Percentiles rank a stretch among this genome's conserved stretches.
These are phyloP conservation scores for Diplosphaera chodatii DNA, from an alignment of 139 green algal genomes.

Conservation along the genomic window DNA sequence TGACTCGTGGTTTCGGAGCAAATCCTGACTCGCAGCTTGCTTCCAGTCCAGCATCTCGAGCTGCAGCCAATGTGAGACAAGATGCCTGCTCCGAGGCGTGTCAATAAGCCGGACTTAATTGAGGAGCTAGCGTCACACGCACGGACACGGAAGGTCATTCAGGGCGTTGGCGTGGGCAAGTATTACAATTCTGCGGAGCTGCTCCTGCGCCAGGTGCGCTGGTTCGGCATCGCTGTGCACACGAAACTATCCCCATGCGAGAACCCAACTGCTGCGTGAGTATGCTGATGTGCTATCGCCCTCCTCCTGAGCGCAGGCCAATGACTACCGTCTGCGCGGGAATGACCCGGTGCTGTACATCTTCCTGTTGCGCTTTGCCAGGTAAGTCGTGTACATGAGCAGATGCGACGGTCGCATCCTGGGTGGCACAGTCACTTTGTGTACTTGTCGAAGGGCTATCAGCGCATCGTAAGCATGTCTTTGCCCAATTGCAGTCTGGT, in stretches of 20 bases:
- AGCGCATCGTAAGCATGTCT: background rate
- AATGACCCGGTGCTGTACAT: constrained; percentile 76
- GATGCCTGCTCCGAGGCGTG: constrained; percentile 10
- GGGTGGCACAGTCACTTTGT: too few species aligned
- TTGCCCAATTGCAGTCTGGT: constrained; percentile 48
- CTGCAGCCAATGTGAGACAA: background rate
- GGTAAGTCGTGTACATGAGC: constrained; percentile 35
- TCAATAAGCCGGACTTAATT: background rate
- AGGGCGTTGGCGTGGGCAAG: constrained; percentile 34
- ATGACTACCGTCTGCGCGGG: constrained; percentile 37
- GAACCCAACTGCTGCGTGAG: too few species aligned
- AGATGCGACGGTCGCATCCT: too few species aligned
- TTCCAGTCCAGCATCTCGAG: background rate
- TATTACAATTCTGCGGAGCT: constrained; percentile 56
- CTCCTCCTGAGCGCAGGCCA: constrained; percentile 41
- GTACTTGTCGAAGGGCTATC: too few species aligned
- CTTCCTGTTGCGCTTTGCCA: constrained; percentile 71
- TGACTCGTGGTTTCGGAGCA: too few species aligned
- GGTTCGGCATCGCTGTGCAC: too few species aligned
- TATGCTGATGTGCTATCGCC: too few species aligned
- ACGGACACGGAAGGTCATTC: constrained; percentile 33
- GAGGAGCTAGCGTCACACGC: background rate
- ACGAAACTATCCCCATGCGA: too few species aligned
- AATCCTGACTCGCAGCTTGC: too few species aligned
- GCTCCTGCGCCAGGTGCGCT: constrained; percentile 49